Percentiles rank a stretch among this genome's conserved stretches.
These are phyloP conservation scores for Botrytis porri DNA, from an alignment of 2,329 filamentous ascomycete genomes.

Conservation along the genomic window DNA sequence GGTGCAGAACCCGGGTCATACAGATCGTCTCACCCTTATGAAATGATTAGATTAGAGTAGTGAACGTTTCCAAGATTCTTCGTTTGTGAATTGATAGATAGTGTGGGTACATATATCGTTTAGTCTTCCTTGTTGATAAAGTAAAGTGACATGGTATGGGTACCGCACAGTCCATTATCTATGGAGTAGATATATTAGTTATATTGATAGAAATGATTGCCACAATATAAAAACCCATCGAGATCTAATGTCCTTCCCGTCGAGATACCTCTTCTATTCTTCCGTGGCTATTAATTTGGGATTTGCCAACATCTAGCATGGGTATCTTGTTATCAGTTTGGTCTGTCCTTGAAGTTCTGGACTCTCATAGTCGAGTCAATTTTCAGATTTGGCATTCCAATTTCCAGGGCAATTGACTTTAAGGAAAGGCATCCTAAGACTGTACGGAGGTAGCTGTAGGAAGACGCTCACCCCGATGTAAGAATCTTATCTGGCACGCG, in stretches of 20 bases:
- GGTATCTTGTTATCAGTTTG: neutral
- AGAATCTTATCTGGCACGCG: neutral
- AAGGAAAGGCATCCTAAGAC: neutral
- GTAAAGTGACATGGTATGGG: neutral
- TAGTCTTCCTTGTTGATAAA: constrained; percentile 10
- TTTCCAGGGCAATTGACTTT: neutral
- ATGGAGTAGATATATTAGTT: neutral
- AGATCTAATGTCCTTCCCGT: neutral
- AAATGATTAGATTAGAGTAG: neutral
- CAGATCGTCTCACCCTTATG: constrained; percentile 13
- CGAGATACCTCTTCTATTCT: neutral
- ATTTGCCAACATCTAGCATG: neutral
- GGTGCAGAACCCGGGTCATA: constrained; percentile 11
- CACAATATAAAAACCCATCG: neutral
- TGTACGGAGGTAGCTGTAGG: neutral
- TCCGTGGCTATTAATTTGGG: neutral
- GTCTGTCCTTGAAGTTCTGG: neutral
- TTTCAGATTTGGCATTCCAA: neutral
- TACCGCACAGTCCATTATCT: constrained; percentile 13
- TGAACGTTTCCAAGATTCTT: constrained; percentile 16
- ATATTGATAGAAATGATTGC: constrained; percentile 10
- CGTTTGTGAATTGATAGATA: constrained; percentile 19
- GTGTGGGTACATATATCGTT: constrained; percentile 18
- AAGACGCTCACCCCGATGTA: neutral
- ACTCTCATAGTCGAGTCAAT: neutral